Evolutionary conservation across 2,329 filamentous ascomycete genomes (phyloP), one percentile per base, ranked within the genome.

Genomic region (Sphaerulina musiva): DNA sequence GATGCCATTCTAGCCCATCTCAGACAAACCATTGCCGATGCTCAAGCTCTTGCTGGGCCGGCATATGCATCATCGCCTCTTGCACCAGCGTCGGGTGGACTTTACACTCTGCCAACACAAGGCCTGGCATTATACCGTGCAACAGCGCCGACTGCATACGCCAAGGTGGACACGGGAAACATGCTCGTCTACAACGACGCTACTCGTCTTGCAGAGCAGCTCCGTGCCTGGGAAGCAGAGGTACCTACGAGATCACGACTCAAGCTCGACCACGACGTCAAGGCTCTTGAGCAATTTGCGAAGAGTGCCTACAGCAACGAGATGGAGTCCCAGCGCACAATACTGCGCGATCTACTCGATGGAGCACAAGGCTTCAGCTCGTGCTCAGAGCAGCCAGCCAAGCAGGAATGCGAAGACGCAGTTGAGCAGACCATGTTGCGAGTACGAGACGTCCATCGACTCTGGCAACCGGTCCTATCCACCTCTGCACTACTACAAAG

Each of bases 121-220:
- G 78, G 84, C 1, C 73, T 93, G 42, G 86, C 87, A n/a, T 81
- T 91, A 72, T 93, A 90, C 69, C 78, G 88, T 47, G 87, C 87
- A 3, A 82, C 89, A 2, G 86, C 87, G 4, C 82, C 85, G 0
- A 80, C 86, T 54, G 87, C 87, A 64, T 93, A 93, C 67, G 76
- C 81, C 0, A 74, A 80, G 20, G 76, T 82, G 39, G 72, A 72
- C 14, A 74, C 77, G 2, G 80, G 80, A 6, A 79, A 82, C 61
- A 83, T 85, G 76, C 77, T 82, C 50, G 75, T 84, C 44, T 85
- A 85, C 70, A 85, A 85, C 62, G 82, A 85, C 66, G 78, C 79
- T 57, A 72, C 77, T 43, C 80, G 80, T 53, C 73, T 85, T 3
- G 76, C 79, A 3, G 77, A 80, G 56, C 74, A 76, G 53, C 70